These are phyloP conservation scores for Trichoderma guizhouense DNA, from an alignment of 2,329 filamentous ascomycete genomes.

Conservation along the genomic window DNA sequence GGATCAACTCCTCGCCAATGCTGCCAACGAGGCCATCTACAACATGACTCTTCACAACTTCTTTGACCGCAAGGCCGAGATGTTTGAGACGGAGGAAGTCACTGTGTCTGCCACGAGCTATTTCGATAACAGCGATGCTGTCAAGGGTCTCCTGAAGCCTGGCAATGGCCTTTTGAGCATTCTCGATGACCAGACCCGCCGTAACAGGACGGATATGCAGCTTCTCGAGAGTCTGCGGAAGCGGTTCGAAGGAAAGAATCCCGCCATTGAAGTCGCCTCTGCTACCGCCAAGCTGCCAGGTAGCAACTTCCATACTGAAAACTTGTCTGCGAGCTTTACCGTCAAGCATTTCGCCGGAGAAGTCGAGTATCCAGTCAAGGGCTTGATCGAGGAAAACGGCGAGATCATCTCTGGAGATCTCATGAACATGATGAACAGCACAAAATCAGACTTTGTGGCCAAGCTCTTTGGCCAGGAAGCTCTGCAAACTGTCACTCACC, in stretches of 20 bases:
- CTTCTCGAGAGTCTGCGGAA: conserved; percentile 87
- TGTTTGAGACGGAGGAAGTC: conserved; percentile 92
- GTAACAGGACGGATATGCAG: conserved; percentile 83
- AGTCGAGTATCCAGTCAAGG: conserved; percentile 86
- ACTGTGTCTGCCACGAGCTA: conserved; percentile 88
- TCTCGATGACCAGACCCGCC: conserved; percentile 89
- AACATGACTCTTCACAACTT: conserved; percentile 93
- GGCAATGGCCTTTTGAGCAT: conserved; percentile 93
- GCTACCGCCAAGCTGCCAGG: conserved; percentile 75
- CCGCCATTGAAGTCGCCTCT: conserved; percentile 76
- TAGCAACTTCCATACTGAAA: conserved; percentile 85
- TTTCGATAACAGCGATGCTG: conserved; percentile 95
- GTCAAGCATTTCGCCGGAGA: conserved; percentile 95
- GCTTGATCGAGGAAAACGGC: conserved; percentile 89
- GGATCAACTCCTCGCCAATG: conserved; percentile 92
- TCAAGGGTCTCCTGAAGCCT: conserved; percentile 84
- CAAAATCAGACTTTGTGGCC: conserved; percentile 82
- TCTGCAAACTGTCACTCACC: conserved; percentile 87
- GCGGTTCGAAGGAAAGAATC: conserved; percentile 92
- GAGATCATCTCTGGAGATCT: conserved; percentile 94
- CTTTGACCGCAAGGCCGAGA: conserved; percentile 89
- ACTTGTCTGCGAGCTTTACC: conserved; percentile 76
- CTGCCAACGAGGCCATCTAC: conserved; percentile 87
- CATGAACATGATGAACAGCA: conserved; percentile 87
- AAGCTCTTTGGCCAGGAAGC: conserved; percentile 96